These are phyloP conservation scores for Canariomyces notabilis DNA, from an alignment of 2,329 filamentous ascomycete genomes.

Conservation along the genomic window DNA sequence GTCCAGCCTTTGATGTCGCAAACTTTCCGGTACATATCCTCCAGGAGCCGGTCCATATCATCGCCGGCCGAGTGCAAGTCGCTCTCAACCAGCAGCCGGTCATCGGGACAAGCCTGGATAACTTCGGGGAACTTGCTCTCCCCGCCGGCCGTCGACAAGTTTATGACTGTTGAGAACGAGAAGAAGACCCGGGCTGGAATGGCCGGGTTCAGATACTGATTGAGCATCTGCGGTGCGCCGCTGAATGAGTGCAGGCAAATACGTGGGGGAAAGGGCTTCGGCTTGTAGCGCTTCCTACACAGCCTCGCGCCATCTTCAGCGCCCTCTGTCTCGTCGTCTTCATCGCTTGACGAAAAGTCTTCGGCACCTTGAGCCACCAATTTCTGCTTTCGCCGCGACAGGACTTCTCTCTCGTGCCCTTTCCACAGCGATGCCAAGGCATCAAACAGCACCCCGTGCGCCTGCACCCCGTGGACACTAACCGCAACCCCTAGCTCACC, in stretches of 20 bases:
- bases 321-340: slow-evolving; percentile 33
- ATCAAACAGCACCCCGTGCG: slow-evolving; percentile 66
- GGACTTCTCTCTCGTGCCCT: slow-evolving; percentile 59
- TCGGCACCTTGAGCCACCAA: slow-evolving; percentile 44
- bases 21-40: slow-evolving; percentile 69
- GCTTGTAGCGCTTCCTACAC: slow-evolving; percentile 17
- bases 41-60: slow-evolving; percentile 71
- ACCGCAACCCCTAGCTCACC: slow-evolving; percentile 61
- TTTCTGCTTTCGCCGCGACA: slow-evolving; percentile 55
- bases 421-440: slow-evolving; percentile 62
- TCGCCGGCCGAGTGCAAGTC: slow-evolving; percentile 80
- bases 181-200: slow-evolving; percentile 78
- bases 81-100: slow-evolving; percentile 80
- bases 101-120: slow-evolving; percentile 68
- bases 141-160: slow-evolving; percentile 55
- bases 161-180: slow-evolving; percentile 82
- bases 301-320: slow-evolving; percentile 26
- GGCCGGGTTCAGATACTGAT: slow-evolving; percentile 68
- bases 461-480: slow-evolving; percentile 70
- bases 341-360: slow-evolving; percentile 37
- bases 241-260: slow-evolving; percentile 95
- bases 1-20: slow-evolving; percentile 75
- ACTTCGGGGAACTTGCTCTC: slow-evolving; percentile 54
- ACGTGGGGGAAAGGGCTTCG: slow-evolving; percentile 72
- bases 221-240: slow-evolving; percentile 67